Evolutionary conservation across 228 moss, liverwort and hornwort genomes (phyloP), one percentile per base, ranked within the genome.

Genomic region (Sphagnum magellanicum): DNA sequence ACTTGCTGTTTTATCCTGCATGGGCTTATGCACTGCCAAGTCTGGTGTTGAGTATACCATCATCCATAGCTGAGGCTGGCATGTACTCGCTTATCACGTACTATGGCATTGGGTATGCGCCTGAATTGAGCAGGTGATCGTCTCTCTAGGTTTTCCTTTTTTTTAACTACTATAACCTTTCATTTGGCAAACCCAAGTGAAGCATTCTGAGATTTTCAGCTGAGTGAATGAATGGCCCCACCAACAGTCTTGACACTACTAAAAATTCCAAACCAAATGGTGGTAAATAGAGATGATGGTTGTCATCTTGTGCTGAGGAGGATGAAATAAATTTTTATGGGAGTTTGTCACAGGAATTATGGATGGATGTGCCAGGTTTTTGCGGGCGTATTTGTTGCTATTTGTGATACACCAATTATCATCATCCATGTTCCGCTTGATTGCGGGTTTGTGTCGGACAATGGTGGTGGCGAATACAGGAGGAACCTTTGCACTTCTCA

Each of bases 401-500:
- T 76, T 86, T 12, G 55, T 81, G 77, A 88, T 94, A 63, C 91
- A 94, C 74, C 82, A 81, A 52, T 90, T 88, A 88, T 86, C 94
- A 8, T 73, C 82, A 46, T 76, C 74, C 10, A 52, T 94, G 70
- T 94, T 94, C 65, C 91, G 94, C 15, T 60, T 88, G 64, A 88
- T 92, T 60, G 94, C 91, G 4, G 90, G 84, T 61, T 51, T 90
- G 11, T 87, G 90, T 71, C 80, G 94, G 5, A 83, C 92, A 4
- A 90, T 88, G 89, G 88, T 94, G 62, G 73, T 90, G 8, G 91
- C 94, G 51, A 94, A 94, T 70, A 94, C 94, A 6, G 89, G 90
- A 1, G 94, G 94, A 15, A 88, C 91, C 5, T 77, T 88, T 5
- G 84, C 78, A 1, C 76, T 94, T 7, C 65, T 94, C 10, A 73